Percentiles rank a stretch among this genome's conserved stretches.
phyloP scores from a whole-genome alignment of 495 filamentous ascomycete species.

The Lepidopterella palustris region DNA sequence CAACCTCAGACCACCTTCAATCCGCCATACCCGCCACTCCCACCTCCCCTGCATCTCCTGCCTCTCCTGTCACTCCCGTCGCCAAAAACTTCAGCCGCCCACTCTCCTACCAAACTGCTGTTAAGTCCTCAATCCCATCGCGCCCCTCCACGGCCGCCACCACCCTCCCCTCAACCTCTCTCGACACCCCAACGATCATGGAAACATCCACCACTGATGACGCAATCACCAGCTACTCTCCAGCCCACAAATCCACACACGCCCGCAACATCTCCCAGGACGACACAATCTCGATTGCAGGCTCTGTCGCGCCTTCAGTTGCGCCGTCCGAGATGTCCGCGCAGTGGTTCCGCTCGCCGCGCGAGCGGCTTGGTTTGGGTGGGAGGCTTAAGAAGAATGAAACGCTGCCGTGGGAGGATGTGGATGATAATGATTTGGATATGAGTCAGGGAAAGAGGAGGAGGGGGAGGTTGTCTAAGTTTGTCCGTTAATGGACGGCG shows the following conservation, averaged over 20 bases:
- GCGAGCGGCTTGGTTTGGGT: slow-evolving; percentile 34
- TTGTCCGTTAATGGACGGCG: neutral
- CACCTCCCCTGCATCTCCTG: neutral
- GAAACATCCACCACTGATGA: neutral
- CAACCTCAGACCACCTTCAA: too few relatives aligned
- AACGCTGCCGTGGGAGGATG: slow-evolving; percentile 30
- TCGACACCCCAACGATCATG: neutral
- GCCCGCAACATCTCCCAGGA: neutral
- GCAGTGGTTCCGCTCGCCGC: slow-evolving; percentile 31
- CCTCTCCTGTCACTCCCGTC: neutral
- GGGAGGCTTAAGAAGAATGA: slow-evolving; percentile 27
- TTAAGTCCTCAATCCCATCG: neutral
- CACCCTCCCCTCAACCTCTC: neutral
- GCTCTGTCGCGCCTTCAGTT: slow-evolving; percentile 20
- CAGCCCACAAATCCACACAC: neutral
- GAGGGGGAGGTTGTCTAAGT: slow-evolving; percentile 7
- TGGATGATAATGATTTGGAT: neutral
- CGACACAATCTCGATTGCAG: neutral
- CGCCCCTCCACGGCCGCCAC: neutral
- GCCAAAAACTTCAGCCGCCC: slow-evolving; percentile 19
- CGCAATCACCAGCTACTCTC: neutral
- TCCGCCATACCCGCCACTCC: neutral
- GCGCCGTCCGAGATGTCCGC: slow-evolving; percentile 31
- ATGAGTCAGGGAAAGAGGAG: slow-evolving; percentile 14
- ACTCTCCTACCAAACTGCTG: slow-evolving; percentile 2